Conservation (phyloP, 1,284 basidiomycete species). For the Cryptococcus neoformans region DNA sequence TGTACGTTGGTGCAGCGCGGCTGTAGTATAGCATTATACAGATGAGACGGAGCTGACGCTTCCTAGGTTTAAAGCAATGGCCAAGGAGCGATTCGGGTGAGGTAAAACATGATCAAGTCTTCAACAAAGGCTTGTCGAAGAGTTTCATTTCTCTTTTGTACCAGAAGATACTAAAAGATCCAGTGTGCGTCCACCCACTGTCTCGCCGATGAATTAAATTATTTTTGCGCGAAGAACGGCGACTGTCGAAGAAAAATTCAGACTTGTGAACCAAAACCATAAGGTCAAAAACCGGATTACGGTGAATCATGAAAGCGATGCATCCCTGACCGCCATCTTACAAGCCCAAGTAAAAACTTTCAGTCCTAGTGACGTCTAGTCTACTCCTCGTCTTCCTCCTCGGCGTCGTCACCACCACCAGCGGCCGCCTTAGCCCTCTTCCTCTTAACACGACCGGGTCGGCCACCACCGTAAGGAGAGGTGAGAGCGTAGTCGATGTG, state of each 20-base stretch:
- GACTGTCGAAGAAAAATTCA: too few species aligned
- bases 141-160: too few species aligned
- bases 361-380: constrained; percentile 5
- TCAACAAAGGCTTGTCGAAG: too few species aligned
- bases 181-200: too few species aligned
- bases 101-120: background rate
- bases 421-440: constrained; percentile 94
- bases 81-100: constrained; percentile 38
- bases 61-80: constrained; percentile 41
- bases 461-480: constrained; percentile 95
- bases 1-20: constrained; percentile 27
- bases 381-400: constrained; percentile 73
- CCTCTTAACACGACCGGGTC: constrained; percentile 97
- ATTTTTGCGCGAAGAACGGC: too few species aligned
- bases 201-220: too few species aligned
- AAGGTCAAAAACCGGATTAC: background rate
- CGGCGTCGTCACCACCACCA: constrained; percentile 85
- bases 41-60: background rate
- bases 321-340: constrained; percentile 12
- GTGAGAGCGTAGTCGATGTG: constrained; percentile 99
- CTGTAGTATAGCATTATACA: too few species aligned
- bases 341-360: constrained; percentile 5
- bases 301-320: constrained; percentile 11
- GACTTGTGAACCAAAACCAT: too few species aligned
- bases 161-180: too few species aligned